A percentile compares a stretch with the other conserved stretches of the same genome.
phyloP scores from a whole-genome alignment of 352 stramenopile genomes.

The Phytophthora constricta region DNA sequence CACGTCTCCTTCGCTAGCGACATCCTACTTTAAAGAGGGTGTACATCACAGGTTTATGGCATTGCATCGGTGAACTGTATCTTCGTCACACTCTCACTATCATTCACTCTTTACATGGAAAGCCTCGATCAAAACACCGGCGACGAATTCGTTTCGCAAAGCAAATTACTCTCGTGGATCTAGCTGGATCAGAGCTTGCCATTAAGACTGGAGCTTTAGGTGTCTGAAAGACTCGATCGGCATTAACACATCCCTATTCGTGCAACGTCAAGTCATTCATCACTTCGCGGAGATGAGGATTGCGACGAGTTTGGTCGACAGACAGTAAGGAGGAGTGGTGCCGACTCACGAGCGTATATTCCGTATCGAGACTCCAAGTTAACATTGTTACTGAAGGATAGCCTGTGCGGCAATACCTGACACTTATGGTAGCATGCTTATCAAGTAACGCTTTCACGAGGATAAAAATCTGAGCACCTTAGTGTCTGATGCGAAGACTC shows the following conservation, averaged over 20 bases:
- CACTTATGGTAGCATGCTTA: slow-evolving; percentile 73
- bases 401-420: slow-evolving; percentile 66
- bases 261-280: slow-evolving; percentile 84
- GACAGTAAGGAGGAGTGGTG: slow-evolving; percentile 11
- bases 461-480: slow-evolving; percentile 78
- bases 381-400: slow-evolving; percentile 67
- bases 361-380: slow-evolving; percentile 75
- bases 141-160: slow-evolving; percentile 38
- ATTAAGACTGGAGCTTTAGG: slow-evolving; percentile 61
- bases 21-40: slow-evolving; percentile 55
- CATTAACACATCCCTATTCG: slow-evolving; percentile 72
- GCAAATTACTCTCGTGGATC: slow-evolving; percentile 92
- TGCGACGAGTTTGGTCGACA: neutral
- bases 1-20: slow-evolving; percentile 49
- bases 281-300: slow-evolving; percentile 53
- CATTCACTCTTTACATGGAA: slow-evolving; percentile 74
- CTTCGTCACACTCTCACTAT: slow-evolving; percentile 73
- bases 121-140: slow-evolving; percentile 31
- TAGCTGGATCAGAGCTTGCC: slow-evolving; percentile 92
- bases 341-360: slow-evolving; percentile 35
- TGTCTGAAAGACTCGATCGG: slow-evolving; percentile 44
- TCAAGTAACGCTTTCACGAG: slow-evolving; percentile 55
- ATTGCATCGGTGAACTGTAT: slow-evolving; percentile 70
- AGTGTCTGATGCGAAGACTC: slow-evolving; percentile 60
- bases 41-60: slow-evolving; percentile 71